Conservation (phyloP, 176 grass and related monocot species). For the Rhynchospora breviuscula region DNA sequence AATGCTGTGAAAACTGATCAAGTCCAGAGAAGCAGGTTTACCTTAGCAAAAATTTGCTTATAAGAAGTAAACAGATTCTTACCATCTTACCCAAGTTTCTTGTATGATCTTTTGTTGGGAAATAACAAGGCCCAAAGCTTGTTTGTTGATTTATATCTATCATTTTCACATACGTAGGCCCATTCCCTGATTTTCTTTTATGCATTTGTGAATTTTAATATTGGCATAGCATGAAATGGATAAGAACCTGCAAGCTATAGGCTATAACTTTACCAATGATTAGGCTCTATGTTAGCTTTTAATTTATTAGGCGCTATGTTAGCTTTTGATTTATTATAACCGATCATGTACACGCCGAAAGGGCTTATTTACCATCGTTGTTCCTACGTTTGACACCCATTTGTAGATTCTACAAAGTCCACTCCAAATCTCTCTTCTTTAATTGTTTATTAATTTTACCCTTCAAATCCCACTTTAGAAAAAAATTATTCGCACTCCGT, state of each 20-base stretch:
- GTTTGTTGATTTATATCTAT: background rate
- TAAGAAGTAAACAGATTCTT: background rate
- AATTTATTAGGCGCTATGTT: no score
- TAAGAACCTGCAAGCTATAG: background rate
- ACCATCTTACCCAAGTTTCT: background rate
- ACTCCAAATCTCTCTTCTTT: conserved; percentile 4
- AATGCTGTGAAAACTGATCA: background rate
- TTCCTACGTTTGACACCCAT: background rate
- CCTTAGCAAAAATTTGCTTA: background rate
- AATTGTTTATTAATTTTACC: background rate
- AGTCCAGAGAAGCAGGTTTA: background rate
- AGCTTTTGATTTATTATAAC: background rate
- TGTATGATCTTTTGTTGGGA: background rate
- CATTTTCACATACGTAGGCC: background rate
- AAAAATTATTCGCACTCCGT: background rate
- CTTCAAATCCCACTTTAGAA: background rate
- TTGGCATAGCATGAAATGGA: background rate
- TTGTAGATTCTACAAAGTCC: background rate
- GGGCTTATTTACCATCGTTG: background rate
- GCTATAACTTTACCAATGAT: background rate
- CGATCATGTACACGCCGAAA: background rate
- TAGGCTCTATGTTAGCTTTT: background rate
- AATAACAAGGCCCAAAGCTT: background rate
- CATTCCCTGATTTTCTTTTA: background rate
- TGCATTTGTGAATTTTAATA: background rate